Conservation (phyloP, 2,329 filamentous ascomycete genomes). For the Aspergillus oerlinghausenensis region DNA sequence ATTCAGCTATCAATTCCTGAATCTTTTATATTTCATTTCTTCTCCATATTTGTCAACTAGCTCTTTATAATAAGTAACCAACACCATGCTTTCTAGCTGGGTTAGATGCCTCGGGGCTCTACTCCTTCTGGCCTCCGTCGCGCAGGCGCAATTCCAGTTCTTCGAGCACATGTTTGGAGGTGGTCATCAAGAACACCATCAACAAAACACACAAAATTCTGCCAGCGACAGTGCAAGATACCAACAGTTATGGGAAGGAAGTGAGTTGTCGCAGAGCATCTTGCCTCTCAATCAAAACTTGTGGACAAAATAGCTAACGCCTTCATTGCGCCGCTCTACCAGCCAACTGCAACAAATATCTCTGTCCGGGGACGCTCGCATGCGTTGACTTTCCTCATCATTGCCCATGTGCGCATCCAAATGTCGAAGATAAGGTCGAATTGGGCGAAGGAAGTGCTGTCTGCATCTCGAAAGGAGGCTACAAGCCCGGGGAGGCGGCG, state of each 20-base stretch:
- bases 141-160: conserved; percentile 84
- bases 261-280: conserved; percentile 42
- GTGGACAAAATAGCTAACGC: conserved; percentile 1
- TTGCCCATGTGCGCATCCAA: conserved; percentile 83
- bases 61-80: background rate
- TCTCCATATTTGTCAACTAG: background rate
- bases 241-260: conserved; percentile 62
- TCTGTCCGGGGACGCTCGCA: conserved; percentile 88
- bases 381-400: conserved; percentile 97
- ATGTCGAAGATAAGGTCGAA: conserved; percentile 71
- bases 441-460: conserved; percentile 46
- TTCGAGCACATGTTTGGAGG: conserved; percentile 95
- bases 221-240: conserved; percentile 82
- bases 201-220: conserved; percentile 65
- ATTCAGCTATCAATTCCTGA: background rate
- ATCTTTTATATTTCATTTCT: background rate
- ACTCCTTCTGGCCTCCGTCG: conserved; percentile 55
- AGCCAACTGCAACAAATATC: conserved; percentile 89
- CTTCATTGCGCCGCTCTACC: background rate
- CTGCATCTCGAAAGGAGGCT: conserved; percentile 47
- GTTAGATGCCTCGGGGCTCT: conserved; percentile 40
- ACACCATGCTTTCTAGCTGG: conserved; percentile 23
- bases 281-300: background rate
- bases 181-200: conserved; percentile 52
- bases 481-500: conserved; percentile 42